Evolutionary conservation across 1,284 basidiomycete genomes (phyloP), one percentile per base, ranked within the genome.

Genomic region (Tilletia horrida): DNA sequence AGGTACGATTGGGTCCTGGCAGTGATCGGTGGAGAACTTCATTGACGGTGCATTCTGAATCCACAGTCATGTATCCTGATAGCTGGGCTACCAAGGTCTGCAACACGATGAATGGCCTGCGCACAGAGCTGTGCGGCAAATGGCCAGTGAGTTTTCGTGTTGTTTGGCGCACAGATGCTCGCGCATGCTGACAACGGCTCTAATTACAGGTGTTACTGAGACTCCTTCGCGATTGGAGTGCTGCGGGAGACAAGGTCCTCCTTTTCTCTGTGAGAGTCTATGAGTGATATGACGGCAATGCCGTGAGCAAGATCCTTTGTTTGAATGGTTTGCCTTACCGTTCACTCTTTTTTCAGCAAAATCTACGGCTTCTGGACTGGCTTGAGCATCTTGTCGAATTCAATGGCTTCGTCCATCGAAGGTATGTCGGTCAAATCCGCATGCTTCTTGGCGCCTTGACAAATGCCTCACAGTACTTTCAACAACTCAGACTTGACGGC

Each of bases 301-400:
- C n/a, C n/a, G n/a, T n/a, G n/a, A n/a, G n/a, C n/a, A n/a, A n/a
- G n/a, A n/a, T n/a, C n/a, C n/a, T n/a, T n/a, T n/a, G n/a, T n/a
- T 23, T 18, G 6, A 48, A 48, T 48, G 16, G 45, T 18, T 23
- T 4, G 45, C 18, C 45, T 48, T 6, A 48, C 16, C 18, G 16
- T 23, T 48, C 18, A 7, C 16, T 40, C 6, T 11, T 11, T 40
- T 35, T 40, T 8, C 55, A 59, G 2, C 91, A 91, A 79, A 90
- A 90, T 0, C 87, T 91, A 67, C 91, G 91, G 77, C 83, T 94
- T 18, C 83, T 94, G 23, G 88, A 89, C 11, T 90, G 91, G 85
- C 83, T 94, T 43, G 87, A 89, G 64, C 88, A 86, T 73, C 88
- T 90, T 77, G 84, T 93, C 18, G 84, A 84, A 23, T 83, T 83